Evolutionary conservation across 495 filamentous ascomycete species (phyloP).

Genomic region (Lophiostoma macrostomum): DNA sequence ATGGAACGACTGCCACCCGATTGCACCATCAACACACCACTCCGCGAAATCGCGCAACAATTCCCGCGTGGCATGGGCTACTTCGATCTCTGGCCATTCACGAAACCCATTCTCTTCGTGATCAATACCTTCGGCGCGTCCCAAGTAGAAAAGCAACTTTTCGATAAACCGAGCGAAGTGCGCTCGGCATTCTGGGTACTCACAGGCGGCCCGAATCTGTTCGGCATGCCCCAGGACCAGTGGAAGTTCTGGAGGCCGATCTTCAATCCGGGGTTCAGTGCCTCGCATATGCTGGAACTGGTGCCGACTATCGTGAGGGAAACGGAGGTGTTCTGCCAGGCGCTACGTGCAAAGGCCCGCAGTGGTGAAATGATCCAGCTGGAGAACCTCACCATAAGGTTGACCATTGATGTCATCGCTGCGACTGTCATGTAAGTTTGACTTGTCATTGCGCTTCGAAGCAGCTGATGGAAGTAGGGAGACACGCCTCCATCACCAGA

Average conservation of each 20-base stretch:
- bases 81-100: constrained; percentile 40
- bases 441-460: neutral
- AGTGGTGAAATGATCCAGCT: constrained; percentile 33
- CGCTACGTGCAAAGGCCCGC: constrained; percentile 28
- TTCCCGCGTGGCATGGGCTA: constrained; percentile 36
- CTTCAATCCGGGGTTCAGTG: constrained; percentile 42
- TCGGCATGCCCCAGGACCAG: constrained; percentile 35
- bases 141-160: constrained; percentile 29
- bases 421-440: constrained; percentile 6
- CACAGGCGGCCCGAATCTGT: constrained; percentile 36
- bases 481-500: constrained; percentile 32
- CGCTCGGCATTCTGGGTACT: constrained; percentile 34
- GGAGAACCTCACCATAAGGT: constrained; percentile 33
- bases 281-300: constrained; percentile 37
- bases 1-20: too few relatives aligned
- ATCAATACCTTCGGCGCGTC: constrained; percentile 17
- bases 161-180: constrained; percentile 11
- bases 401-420: constrained; percentile 42
- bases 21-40: too few relatives aligned
- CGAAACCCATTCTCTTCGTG: constrained; percentile 27
- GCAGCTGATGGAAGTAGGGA: constrained; percentile 10
- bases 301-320: constrained; percentile 39
- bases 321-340: constrained; percentile 33
- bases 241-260: constrained; percentile 39
- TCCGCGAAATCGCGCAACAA: too few relatives aligned